Conservation (phyloP, 768 basidiomycete genomes). For the Daedaleopsis sinensis region DNA sequence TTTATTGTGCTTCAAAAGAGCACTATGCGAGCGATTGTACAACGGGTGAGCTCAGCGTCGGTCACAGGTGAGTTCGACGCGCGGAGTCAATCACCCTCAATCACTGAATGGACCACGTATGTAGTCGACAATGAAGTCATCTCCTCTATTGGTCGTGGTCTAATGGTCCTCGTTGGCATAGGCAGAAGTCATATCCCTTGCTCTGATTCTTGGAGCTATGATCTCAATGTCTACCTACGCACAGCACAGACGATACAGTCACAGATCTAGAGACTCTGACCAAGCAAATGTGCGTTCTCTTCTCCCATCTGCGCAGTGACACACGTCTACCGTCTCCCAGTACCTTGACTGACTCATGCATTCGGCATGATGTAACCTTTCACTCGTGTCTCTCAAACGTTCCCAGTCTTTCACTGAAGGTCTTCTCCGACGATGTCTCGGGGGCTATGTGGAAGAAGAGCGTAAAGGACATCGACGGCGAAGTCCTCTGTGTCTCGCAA, state of each 20-base stretch:
- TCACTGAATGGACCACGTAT: background rate
- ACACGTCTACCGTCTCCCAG: background rate
- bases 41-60: slow-evolving; percentile 84
- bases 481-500: slow-evolving; percentile 93
- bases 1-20: background rate
- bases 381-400: background rate
- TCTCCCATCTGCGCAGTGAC: slow-evolving; percentile 10
- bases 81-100: background rate
- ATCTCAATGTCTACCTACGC: slow-evolving; percentile 19
- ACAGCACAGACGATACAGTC: slow-evolving; percentile 74
- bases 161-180: slow-evolving; percentile 92
- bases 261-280: slow-evolving; percentile 71
- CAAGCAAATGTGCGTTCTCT: slow-evolving; percentile 75
- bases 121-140: slow-evolving; percentile 80
- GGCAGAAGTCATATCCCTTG: slow-evolving; percentile 56
- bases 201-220: slow-evolving; percentile 4
- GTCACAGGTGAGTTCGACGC: slow-evolving; percentile 59
- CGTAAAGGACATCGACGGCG: slow-evolving; percentile 87
- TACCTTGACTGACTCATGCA: slow-evolving; percentile 1
- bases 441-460: slow-evolving; percentile 83
- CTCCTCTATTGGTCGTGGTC: slow-evolving; percentile 79
- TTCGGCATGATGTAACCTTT: background rate
- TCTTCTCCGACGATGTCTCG: slow-evolving; percentile 62
- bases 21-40: slow-evolving; percentile 82
- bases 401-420: slow-evolving; percentile 66